Evolutionary conservation across 129 eudicot species (phyloP).

Genomic region (Heracleum sosnowskyi): DNA sequence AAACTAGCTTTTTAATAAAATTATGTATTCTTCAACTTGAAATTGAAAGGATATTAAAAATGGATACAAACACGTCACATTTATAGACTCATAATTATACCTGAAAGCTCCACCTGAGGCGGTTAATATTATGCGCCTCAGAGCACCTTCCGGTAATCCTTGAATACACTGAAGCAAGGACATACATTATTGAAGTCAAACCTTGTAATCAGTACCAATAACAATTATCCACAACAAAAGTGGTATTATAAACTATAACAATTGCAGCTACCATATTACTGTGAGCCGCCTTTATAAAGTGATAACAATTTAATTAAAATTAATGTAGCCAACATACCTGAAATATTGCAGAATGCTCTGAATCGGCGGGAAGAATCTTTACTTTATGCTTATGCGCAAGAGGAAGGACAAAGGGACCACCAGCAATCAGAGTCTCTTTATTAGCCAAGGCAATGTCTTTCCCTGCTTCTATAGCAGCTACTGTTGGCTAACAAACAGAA

Average conservation of each 20-base stretch:
- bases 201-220: background rate
- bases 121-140: slow-evolving; percentile 87
- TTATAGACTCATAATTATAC: slow-evolving; percentile 21
- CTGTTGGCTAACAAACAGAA: slow-evolving; percentile 68
- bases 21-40: background rate
- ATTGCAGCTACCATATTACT: background rate
- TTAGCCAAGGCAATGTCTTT: slow-evolving; percentile 93
- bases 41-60: background rate
- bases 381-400: slow-evolving; percentile 94
- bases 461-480: slow-evolving; percentile 98
- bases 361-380: slow-evolving; percentile 98
- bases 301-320: background rate
- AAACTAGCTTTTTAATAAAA: background rate
- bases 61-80: background rate
- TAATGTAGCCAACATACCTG: slow-evolving; percentile 39
- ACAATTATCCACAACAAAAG: background rate
- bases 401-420: slow-evolving; percentile 99
- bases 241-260: background rate
- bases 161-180: slow-evolving; percentile 76
- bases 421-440: slow-evolving; percentile 94
- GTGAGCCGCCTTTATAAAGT: background rate
- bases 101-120: slow-evolving; percentile 99
- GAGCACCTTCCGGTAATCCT: slow-evolving; percentile 92
- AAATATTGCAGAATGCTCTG: slow-evolving; percentile 97
- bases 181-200: background rate